Conservation (phyloP, 257 asterid genomes). For the Przewalskia tangutica region DNA sequence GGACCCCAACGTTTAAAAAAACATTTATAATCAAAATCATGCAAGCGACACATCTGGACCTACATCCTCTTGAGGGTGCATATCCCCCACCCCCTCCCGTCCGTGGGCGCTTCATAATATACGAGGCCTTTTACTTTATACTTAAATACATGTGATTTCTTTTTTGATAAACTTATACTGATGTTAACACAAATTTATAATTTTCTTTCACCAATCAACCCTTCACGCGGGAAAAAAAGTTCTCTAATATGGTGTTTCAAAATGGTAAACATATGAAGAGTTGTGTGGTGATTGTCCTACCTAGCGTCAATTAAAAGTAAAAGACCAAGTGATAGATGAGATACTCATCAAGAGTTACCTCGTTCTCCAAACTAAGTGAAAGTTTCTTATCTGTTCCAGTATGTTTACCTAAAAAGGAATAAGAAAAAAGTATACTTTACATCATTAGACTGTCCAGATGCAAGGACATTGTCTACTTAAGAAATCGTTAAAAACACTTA, state of each 20-base stretch:
- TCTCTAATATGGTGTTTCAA: not conserved
- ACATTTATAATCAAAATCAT: not conserved
- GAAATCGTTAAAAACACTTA: constrained; percentile 30
- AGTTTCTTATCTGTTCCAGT: constrained; percentile 84
- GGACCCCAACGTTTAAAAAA: not conserved
- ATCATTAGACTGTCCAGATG: constrained; percentile 1
- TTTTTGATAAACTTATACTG: not conserved
- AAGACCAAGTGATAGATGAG: not conserved
- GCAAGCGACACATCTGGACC: not conserved
- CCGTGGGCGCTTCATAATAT: not conserved
- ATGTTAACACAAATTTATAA: not conserved
- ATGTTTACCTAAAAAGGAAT: constrained; percentile 62
- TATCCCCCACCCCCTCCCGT: not conserved
- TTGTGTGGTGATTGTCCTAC: not conserved
- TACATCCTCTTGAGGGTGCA: not conserved
- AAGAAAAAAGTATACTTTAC: constrained; percentile 1
- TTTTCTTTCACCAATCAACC: not conserved
- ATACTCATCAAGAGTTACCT: constrained; percentile 38
- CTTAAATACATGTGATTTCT: not conserved
- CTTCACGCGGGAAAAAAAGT: not conserved
- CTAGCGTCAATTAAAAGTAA: not conserved
- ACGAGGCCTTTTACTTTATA: not conserved
- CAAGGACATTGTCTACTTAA: not conserved
- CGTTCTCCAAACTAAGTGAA: constrained; percentile 85
- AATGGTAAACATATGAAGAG: not conserved